A percentile compares a stretch with the other conserved stretches of the same genome.
Evolutionary conservation across 495 filamentous ascomycete genomes (phyloP).

Genomic region (Aspergillus olivimuriae): DNA sequence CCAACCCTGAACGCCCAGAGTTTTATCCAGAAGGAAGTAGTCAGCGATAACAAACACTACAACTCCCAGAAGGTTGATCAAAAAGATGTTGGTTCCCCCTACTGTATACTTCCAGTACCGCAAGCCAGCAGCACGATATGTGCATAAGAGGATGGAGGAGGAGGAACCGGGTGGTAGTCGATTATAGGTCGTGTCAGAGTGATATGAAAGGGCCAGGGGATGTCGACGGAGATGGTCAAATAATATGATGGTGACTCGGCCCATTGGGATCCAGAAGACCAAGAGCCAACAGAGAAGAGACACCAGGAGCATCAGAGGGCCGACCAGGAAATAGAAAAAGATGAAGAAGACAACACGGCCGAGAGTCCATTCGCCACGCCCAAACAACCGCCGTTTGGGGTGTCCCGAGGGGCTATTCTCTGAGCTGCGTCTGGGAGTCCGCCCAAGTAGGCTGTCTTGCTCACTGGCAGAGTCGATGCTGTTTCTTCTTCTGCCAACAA

Average conservation of each 20-base stretch:
- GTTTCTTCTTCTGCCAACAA: slow-evolving; percentile 81
- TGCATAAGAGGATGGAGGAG: slow-evolving; percentile 88
- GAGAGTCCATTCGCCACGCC: slow-evolving; percentile 90
- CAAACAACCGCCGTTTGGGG: slow-evolving; percentile 87
- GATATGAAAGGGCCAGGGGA: slow-evolving; percentile 86
- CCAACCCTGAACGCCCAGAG: slow-evolving; percentile 60
- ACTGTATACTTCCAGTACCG: slow-evolving; percentile 99
- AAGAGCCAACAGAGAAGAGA: slow-evolving; percentile 90
- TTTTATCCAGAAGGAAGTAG: slow-evolving; percentile 66
- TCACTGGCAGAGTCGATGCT: slow-evolving; percentile 87
- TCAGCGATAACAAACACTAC: slow-evolving; percentile 91
- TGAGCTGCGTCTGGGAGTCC: slow-evolving; percentile 46
- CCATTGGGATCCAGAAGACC: slow-evolving; percentile 99
- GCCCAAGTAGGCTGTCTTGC: slow-evolving; percentile 81
- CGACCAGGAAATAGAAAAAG: slow-evolving; percentile 92
- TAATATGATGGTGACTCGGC: slow-evolving; percentile 83
- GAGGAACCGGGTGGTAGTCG: slow-evolving; percentile 62
- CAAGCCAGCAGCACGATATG: slow-evolving; percentile 86
- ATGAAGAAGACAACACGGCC: slow-evolving; percentile 93
- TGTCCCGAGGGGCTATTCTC: slow-evolving; percentile 45
- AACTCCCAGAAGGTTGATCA: slow-evolving; percentile 91
- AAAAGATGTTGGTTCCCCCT: slow-evolving; percentile 96
- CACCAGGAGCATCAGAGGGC: slow-evolving; percentile 79
- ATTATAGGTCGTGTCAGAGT: slow-evolving; percentile 73
- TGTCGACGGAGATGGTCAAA: slow-evolving; percentile 90